Base-by-base conservation (phyloP, 345 rosid genomes). In the Punica granatum region DNA sequence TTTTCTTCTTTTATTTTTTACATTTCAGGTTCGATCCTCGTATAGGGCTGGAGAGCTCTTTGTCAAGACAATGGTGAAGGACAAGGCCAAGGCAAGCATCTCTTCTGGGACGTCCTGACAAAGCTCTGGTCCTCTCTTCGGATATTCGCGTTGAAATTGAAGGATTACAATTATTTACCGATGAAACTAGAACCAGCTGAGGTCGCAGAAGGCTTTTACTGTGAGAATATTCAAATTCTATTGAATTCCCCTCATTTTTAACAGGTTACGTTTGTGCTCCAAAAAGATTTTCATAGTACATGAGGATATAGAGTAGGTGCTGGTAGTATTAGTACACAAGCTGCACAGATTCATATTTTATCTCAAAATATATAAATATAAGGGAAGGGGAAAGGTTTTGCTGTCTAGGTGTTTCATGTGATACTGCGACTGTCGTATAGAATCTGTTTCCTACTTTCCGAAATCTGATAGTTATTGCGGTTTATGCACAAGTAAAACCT, bases 11-110 rank as follows among this genome's bases (percentile, higher is more conserved):
- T 16, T 8, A 23, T 9, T n/a, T 34, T 23, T 14, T 64, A 60
- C 41, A 5, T 69, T 74, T 58, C 87, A 91, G 97, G 98, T 94
- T 65, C 87, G 97, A 67, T 94, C 99, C 39, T 92, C 98, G 25
- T 94, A 92, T 56, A 86, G 98, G 72, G 98, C 98, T 14, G 97
- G 97, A 61, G 98, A 95, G 81, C 93, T 95, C 70, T 95, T 83
- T 70, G 97, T 95, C 5, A 73, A 92, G 87, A 75, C 97, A 74
- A 95, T 92, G 97, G 96, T 95, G 61, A 89, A 74, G 79, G 96
- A 88, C 75, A 90, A 75, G 75, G 73, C 76, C 1, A 73, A 61
- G 56, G 11, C 36, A 41, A 18, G 42, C 10, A 23, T 51, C 58
- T 10, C 19, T 3, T 56, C 61, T 28, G 67, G 54, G 69, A 54